Conservation (phyloP, 2,329 filamentous ascomycete genomes). For the Pestalotiopsis sp. region DNA sequence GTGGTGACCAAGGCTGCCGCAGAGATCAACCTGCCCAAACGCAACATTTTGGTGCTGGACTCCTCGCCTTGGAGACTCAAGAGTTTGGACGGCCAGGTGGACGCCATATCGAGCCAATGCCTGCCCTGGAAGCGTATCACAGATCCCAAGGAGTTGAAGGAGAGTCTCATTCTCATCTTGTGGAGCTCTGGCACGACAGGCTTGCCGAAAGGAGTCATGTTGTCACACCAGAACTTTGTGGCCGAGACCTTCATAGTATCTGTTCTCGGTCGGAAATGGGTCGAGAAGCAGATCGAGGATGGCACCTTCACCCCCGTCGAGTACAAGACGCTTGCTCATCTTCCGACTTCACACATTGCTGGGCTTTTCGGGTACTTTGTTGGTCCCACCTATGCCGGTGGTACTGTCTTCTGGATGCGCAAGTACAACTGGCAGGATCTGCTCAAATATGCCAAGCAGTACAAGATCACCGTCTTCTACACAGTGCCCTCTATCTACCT, state of each 20-base stretch:
- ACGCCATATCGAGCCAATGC: neutral
- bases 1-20: slow-evolving; percentile 46
- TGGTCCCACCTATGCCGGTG: slow-evolving; percentile 45
- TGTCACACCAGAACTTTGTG: slow-evolving; percentile 36
- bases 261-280: neutral
- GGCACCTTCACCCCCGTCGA: neutral
- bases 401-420: slow-evolving; percentile 58
- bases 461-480: slow-evolving; percentile 55
- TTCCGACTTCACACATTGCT: slow-evolving; percentile 49
- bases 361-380: slow-evolving; percentile 49
- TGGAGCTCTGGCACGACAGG: slow-evolving; percentile 49
- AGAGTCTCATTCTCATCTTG: slow-evolving; percentile 33
- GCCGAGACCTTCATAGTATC: slow-evolving; percentile 8
- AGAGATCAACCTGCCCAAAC: slow-evolving; percentile 32
- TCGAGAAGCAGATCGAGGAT: slow-evolving; percentile 5
- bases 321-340: slow-evolving; percentile 45
- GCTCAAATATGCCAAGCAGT: slow-evolving; percentile 49
- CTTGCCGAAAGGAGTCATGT: slow-evolving; percentile 42
- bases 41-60: slow-evolving; percentile 12
- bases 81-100: slow-evolving; percentile 7
- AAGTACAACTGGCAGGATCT: slow-evolving; percentile 58
- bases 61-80: slow-evolving; percentile 11
- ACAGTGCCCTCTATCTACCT: slow-evolving; percentile 63
- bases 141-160: slow-evolving; percentile 11
- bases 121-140: slow-evolving; percentile 5